These are phyloP conservation scores for Entamoeba invadens DNA, from an alignment of 208 protist genomes.

Conservation along the genomic window DNA sequence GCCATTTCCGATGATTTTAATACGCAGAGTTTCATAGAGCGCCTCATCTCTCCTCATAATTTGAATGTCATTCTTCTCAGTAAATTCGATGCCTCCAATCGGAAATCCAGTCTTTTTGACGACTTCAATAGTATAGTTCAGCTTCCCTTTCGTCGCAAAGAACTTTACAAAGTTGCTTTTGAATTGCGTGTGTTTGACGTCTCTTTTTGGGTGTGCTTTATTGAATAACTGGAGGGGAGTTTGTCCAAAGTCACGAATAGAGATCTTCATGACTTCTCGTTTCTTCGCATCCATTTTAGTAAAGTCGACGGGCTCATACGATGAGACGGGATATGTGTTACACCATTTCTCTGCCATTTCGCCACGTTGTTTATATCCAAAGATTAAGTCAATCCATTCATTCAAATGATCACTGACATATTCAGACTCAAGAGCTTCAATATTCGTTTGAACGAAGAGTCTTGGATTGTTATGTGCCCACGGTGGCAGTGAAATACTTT, in stretches of 20 bases:
- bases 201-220: not conserved
- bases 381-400: constrained; percentile 91
- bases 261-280: not conserved
- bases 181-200: not conserved
- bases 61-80: not conserved
- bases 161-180: too few species aligned
- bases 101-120: not conserved
- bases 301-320: not conserved
- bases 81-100: not conserved
- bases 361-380: constrained; percentile 76
- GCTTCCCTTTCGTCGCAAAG: too few species aligned
- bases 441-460: constrained; percentile 62
- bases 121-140: not conserved
- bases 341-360: not conserved
- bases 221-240: not conserved
- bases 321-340: not conserved
- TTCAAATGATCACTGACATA: constrained; percentile 72
- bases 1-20: not conserved
- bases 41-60: not conserved
- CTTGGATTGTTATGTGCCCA: constrained; percentile 62
- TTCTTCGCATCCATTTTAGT: not conserved
- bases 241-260: not conserved
- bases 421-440: constrained; percentile 68
- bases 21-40: not conserved
- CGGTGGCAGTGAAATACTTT: constrained; percentile 56